Evolutionary conservation across 129 eudicot species (phyloP), one percentile per base, ranked within the genome.

Genomic region (Apium graveolens): DNA sequence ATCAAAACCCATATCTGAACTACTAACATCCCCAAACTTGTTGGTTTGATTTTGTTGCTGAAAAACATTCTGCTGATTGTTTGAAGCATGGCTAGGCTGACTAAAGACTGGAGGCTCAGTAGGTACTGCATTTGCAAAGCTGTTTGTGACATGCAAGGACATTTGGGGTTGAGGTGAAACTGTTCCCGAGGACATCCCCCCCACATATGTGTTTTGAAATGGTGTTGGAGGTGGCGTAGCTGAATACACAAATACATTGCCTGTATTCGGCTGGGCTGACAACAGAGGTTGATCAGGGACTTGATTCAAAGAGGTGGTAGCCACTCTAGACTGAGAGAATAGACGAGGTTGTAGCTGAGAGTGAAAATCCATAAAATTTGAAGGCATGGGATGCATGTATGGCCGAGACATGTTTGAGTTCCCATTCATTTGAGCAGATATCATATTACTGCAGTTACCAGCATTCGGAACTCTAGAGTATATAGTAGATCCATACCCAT

Each of bases 71-170:
- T 75, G 78, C 39, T 43, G 38, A 79, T 46, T 42, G 76, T 81
- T 83, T n/a, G 85, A 60, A 85, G 75, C 80, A 26, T 81, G 70
- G 42, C 60, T 62, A 77, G 51, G 37, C 78, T 44, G 83, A 78
- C 42, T 76, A 83, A 68, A 42, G 42, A 80, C 51, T 46, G 81
- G 80, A 41, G 79, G 39, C 37, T 70, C 60, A 31, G 85, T 63
- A 71, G 53, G 32, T 37, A 32, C 35, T 60, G 78, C 31, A 48
- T 37, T 70, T 37, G 26, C 55, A 70, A 46, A 7, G 70, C 48
- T 27, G 76, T 24, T 62, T 26, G 38, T 76, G n/a, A 21, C 53
- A 20, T 46, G 81, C 62, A 83, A n/a, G 72, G 71, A 17, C 45
- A 73, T 75, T 27, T 74, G 78, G 32, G 84, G 51, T 74, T 80